These are phyloP conservation scores for Nematodospora anomalae DNA, from an alignment of 1,139 yeast genomes.

Conservation along the genomic window DNA sequence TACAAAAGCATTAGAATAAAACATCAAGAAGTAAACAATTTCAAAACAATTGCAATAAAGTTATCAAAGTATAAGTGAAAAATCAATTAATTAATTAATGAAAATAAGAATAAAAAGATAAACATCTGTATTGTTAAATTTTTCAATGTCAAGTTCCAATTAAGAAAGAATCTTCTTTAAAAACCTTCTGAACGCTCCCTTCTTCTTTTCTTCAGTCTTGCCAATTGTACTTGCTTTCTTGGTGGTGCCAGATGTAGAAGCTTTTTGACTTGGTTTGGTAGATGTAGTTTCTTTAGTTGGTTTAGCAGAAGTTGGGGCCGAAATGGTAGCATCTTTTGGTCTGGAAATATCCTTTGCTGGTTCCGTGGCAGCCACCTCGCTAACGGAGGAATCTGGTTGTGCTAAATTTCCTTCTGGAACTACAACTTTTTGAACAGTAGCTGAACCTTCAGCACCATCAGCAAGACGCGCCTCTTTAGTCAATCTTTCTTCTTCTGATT, in stretches of 20 bases:
- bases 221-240: conserved; percentile 8
- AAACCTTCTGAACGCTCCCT: conserved; percentile 17
- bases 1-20: conserved; percentile 1
- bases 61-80: too few species aligned
- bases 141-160: background rate
- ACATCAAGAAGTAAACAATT: conserved; percentile 1
- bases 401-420: conserved; percentile 9
- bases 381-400: conserved; percentile 1
- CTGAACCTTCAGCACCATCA: conserved; percentile 13
- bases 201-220: conserved; percentile 18
- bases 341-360: conserved; percentile 7
- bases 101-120: background rate
- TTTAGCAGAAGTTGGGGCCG: background rate
- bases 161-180: conserved; percentile 15
- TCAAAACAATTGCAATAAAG: background rate
- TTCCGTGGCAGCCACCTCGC: conserved; percentile 6
- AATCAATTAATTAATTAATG: background rate
- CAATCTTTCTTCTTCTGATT: conserved; percentile 35
- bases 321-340: conserved; percentile 3
- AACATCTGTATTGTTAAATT: background rate
- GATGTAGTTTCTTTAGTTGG: background rate
- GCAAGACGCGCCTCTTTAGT: conserved; percentile 33
- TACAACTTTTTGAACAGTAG: conserved; percentile 10
- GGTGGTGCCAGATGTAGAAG: conserved; percentile 8
- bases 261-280: conserved; percentile 3